These are phyloP conservation scores for Colletotrichum lindemuthianum DNA, from an alignment of 2,329 filamentous ascomycete species.

Conservation along the genomic window DNA sequence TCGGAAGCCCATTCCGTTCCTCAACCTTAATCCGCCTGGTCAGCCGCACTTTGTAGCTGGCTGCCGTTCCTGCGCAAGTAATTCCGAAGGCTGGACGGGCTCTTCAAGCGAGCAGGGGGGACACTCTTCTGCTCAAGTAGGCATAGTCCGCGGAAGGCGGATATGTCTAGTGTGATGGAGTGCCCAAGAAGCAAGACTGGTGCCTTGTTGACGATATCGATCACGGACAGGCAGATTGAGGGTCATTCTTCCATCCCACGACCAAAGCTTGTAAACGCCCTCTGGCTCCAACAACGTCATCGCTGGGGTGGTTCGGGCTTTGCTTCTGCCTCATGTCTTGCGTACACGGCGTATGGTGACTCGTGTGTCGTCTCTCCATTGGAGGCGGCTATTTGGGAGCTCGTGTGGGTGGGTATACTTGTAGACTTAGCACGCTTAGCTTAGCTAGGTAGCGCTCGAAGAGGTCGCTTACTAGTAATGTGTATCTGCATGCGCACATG, in stretches of 20 bases:
- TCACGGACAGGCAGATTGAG: background rate
- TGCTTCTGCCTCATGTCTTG: slow-evolving; percentile 9
- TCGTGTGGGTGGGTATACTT: slow-evolving; percentile 1
- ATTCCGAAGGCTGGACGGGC: too few species aligned
- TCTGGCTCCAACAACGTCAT: slow-evolving; percentile 26
- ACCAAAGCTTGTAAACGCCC: slow-evolving; percentile 12
- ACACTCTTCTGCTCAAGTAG: too few species aligned
- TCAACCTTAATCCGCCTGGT: too few species aligned
- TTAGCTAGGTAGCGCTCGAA: too few species aligned
- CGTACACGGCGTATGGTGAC: slow-evolving; percentile 1
- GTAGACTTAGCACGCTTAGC: background rate
- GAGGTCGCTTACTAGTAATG: background rate
- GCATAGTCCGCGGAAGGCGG: too few species aligned
- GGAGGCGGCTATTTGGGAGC: slow-evolving; percentile 23
- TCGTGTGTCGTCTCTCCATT: slow-evolving; percentile 14
- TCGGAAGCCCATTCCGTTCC: too few species aligned
- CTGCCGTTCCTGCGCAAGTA: too few species aligned
- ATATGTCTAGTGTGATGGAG: too few species aligned
- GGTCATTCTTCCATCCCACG: background rate
- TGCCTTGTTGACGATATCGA: background rate
- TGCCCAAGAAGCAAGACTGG: too few species aligned
- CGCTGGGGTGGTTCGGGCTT: slow-evolving; percentile 11
- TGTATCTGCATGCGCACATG: background rate
- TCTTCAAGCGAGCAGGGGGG: too few species aligned
- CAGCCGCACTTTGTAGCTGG: too few species aligned